Evolutionary conservation across 1,284 basidiomycete genomes (phyloP).

Genomic region (Trametes pubescens): DNA sequence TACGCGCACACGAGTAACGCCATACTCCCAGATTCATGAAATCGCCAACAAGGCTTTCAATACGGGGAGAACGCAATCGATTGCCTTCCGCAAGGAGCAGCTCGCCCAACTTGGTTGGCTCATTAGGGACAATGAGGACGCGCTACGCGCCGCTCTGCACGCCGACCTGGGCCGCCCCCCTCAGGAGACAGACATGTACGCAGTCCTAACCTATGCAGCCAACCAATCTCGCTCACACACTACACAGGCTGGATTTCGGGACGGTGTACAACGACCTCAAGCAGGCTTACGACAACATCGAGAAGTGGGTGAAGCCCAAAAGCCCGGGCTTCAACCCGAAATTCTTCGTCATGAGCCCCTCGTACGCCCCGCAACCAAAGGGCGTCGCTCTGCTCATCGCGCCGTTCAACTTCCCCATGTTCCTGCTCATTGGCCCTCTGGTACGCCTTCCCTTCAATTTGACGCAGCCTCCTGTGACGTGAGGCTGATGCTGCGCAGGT

Average conservation of each 20-base stretch:
- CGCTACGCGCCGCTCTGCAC: constrained; percentile 60
- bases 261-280: constrained; percentile 66
- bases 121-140: constrained; percentile 66
- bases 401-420: constrained; percentile 69
- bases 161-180: constrained; percentile 65
- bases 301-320: constrained; percentile 81
- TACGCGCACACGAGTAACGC: too few species aligned
- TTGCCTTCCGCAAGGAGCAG: constrained; percentile 72
- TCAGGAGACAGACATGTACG: constrained; percentile 64
- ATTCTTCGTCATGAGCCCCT: constrained; percentile 64
- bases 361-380: constrained; percentile 79
- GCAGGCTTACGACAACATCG: constrained; percentile 70
- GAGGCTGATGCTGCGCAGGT: not conserved
- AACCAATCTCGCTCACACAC: not conserved
- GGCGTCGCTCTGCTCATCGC: constrained; percentile 74
- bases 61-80: constrained; percentile 62
- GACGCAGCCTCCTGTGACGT: not conserved
- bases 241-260: constrained; percentile 51
- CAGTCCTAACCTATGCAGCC: constrained; percentile 11
- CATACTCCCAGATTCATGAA: constrained; percentile 56
- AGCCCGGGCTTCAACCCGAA: constrained; percentile 62
- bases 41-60: constrained; percentile 61
- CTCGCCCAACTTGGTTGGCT: constrained; percentile 72
- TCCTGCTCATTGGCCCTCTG: constrained; percentile 59
- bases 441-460: constrained; percentile 44